These are phyloP conservation scores for Trypanosoma cruzi DNA, from an alignment of 208 protist species.

Conservation along the genomic window DNA sequence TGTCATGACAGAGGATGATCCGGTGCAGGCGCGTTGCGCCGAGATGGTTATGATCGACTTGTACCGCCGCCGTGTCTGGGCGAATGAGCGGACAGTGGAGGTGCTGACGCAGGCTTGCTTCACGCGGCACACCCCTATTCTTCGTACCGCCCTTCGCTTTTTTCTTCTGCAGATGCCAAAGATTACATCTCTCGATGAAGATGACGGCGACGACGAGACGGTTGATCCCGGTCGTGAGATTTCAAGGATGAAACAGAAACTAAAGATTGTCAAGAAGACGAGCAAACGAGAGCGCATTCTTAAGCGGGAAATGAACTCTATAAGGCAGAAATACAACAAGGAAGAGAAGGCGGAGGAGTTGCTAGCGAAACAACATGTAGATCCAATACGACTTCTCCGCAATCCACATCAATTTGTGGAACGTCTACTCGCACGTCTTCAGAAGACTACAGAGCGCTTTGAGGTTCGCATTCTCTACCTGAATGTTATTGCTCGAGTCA, in stretches of 20 bases:
- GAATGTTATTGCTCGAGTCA: conserved; percentile 95
- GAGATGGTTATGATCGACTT: conserved; percentile 98
- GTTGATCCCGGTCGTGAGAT: conserved; percentile 81
- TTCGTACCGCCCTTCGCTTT: conserved; percentile 95
- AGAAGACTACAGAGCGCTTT: conserved; percentile 94
- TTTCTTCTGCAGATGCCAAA: conserved; percentile 94
- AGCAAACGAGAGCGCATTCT: conserved; percentile 85
- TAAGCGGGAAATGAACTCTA: conserved; percentile 67
- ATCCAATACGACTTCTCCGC: conserved; percentile 95
- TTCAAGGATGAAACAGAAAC: conserved; percentile 91
- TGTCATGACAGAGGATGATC: conserved; percentile 93
- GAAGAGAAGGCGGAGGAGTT: conserved; percentile 76
- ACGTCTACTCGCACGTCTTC: conserved; percentile 92
- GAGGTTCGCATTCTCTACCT: conserved; percentile 96
- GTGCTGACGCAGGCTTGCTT: conserved; percentile 96
- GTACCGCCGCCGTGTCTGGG: conserved; percentile 96
- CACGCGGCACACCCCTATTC: conserved; percentile 90
- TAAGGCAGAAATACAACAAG: conserved; percentile 87
- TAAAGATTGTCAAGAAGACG: conserved; percentile 94
- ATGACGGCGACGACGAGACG: conserved; percentile 63
- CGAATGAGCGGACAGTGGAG: conserved; percentile 94
- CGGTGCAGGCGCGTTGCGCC: conserved; percentile 93
- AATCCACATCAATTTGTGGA: conserved; percentile 97
- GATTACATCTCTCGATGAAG: conserved; percentile 78
- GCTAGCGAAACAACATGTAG: conserved; percentile 88